A percentile compares a stretch with the other conserved stretches of the same genome.
Evolutionary conservation across 176 grass and related monocot genomes (phyloP).

Genomic region (Otatea glauca): DNA sequence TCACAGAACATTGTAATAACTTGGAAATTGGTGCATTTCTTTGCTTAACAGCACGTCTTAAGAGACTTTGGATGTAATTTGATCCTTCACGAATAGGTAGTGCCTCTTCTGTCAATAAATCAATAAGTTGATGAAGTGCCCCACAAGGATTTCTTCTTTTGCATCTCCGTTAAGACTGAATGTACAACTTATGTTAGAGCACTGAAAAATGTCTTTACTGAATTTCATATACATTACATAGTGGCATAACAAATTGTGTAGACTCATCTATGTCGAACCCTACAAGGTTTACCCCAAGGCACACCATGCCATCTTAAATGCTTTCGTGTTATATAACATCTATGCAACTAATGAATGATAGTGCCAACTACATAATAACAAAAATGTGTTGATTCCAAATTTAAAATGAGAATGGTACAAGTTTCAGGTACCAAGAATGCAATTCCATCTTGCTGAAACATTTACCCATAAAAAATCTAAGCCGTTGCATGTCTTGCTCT

Average conservation of each 20-base stretch:
- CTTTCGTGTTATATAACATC: neutral
- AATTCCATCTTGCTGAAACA: neutral
- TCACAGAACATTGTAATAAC: neutral
- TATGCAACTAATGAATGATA: neutral
- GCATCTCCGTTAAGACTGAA: constrained; percentile 42
- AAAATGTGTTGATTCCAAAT: neutral
- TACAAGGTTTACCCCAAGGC: neutral
- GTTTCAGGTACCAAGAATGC: neutral
- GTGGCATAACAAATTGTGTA: neutral
- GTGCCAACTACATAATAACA: neutral
- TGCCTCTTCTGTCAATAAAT: constrained; percentile 51
- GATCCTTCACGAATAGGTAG: neutral
- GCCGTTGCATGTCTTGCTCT: too few species aligned
- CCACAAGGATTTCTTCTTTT: constrained; percentile 44
- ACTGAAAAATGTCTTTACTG: neutral
- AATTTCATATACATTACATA: neutral
- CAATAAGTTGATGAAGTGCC: constrained; percentile 48
- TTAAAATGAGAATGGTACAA: neutral
- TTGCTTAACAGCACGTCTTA: constrained; percentile 44
- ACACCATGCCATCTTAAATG: neutral
- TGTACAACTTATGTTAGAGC: neutral
- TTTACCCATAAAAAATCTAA: neutral
- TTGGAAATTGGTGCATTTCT: neutral
- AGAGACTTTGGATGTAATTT: constrained; percentile 26
- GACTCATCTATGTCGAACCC: neutral